phyloP scores from a whole-genome alignment of 2,329 filamentous ascomycete genomes.

The Alternaria gansuensis region DNA sequence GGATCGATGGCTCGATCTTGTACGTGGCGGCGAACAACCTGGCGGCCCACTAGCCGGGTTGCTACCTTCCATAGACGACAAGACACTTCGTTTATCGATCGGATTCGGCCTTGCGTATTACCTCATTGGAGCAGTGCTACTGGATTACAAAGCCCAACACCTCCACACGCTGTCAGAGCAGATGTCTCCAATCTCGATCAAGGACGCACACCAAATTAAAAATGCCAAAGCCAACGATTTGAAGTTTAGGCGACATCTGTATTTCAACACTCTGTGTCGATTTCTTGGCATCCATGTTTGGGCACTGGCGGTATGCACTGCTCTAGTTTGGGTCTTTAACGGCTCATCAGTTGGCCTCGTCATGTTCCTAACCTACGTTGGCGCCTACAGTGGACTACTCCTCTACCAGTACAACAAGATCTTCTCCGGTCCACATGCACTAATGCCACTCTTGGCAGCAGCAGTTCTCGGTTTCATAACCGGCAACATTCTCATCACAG shows the following conservation, averaged over 20 bases:
- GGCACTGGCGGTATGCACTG: slow-evolving; percentile 61
- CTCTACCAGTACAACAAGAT: slow-evolving; percentile 62
- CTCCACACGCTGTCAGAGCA: slow-evolving; percentile 58
- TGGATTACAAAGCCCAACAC: slow-evolving; percentile 64
- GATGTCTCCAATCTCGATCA: slow-evolving; percentile 54
- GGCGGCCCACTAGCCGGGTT: slow-evolving; percentile 54
- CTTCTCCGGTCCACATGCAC: slow-evolving; percentile 60
- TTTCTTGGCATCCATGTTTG: slow-evolving; percentile 63
- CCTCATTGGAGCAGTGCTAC: slow-evolving; percentile 64
- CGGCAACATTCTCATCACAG: slow-evolving; percentile 57
- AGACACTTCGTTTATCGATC: slow-evolving; percentile 57
- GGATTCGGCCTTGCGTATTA: slow-evolving; percentile 68
- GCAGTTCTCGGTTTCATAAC: slow-evolving; percentile 58
- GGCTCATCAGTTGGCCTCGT: slow-evolving; percentile 53
- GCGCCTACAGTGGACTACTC: slow-evolving; percentile 62
- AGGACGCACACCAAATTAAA: slow-evolving; percentile 55
- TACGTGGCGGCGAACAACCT: slow-evolving; percentile 54
- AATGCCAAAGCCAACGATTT: slow-evolving; percentile 57
- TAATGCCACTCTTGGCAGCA: slow-evolving; percentile 60
- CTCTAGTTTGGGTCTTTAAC: slow-evolving; percentile 64
- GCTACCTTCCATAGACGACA: slow-evolving; percentile 30
- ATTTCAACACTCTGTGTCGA: slow-evolving; percentile 61
- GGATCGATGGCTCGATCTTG: slow-evolving; percentile 63
- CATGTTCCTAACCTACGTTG: slow-evolving; percentile 62
- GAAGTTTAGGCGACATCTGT: slow-evolving; percentile 59